Percentiles rank a stretch among this genome's conserved stretches.
These are phyloP conservation scores for Colletotrichum sansevieriae DNA, from an alignment of 2,329 filamentous ascomycete species.

Conservation along the genomic window DNA sequence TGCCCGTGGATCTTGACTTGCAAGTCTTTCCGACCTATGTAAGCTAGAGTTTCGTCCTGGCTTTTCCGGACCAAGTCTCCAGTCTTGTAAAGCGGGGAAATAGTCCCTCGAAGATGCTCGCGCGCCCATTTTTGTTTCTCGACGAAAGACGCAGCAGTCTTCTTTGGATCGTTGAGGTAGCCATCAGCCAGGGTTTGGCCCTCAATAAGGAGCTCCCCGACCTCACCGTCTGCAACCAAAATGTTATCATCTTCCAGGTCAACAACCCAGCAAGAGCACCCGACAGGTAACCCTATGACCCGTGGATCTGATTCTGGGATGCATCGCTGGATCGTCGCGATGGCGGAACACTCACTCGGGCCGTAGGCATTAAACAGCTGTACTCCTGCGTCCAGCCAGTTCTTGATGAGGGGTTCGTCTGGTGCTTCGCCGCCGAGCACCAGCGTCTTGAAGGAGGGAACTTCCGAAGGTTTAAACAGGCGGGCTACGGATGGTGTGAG, in stretches of 20 bases:
- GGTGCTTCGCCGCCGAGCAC: constrained; percentile 31
- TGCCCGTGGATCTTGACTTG: constrained; percentile 46
- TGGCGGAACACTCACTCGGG: constrained; percentile 56
- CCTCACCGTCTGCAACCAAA: constrained; percentile 48
- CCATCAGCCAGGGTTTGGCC: constrained; percentile 61
- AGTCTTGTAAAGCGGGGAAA: constrained; percentile 55
- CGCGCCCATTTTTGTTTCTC: constrained; percentile 54
- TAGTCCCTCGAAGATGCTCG: constrained; percentile 27
- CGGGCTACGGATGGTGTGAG: constrained; percentile 35
- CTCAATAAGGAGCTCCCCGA: constrained; percentile 55
- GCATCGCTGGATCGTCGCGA: constrained; percentile 54
- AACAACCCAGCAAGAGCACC: constrained; percentile 49
- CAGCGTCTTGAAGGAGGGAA: constrained; percentile 10
- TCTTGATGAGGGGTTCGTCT: neutral
- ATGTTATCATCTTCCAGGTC: constrained; percentile 46
- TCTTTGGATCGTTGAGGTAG: constrained; percentile 61
- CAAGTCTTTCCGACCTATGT: constrained; percentile 43
- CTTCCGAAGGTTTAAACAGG: constrained; percentile 7
- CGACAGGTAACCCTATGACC: constrained; percentile 42
- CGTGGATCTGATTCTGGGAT: neutral
- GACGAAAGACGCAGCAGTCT: constrained; percentile 61
- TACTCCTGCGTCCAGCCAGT: constrained; percentile 45
- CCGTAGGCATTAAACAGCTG: constrained; percentile 47
- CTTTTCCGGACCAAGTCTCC: constrained; percentile 55
- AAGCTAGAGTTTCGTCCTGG: constrained; percentile 37